Base-by-base conservation (phyloP, 306 rosid species). In the Arachis stenosperma region DNA sequence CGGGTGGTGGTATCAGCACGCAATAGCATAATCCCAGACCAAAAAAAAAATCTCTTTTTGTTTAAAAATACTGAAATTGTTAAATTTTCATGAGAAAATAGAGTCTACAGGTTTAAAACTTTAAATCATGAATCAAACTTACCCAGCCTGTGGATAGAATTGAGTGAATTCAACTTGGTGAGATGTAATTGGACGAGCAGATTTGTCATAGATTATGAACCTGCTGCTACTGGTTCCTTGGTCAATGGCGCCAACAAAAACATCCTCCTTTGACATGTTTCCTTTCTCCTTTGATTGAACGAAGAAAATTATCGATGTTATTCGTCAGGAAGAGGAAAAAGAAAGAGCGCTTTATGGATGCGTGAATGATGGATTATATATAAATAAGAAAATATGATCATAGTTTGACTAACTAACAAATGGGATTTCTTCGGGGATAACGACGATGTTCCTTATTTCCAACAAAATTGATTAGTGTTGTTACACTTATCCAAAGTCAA, bases 161-260 rank as follows among this genome's bases (percentile, higher is more conserved):
- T 94, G 98, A 60, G 94, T 91, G 90, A 94, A 91, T 80, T 94
- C 98, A 48, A 88, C 90, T 70, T 94, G 97, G 78, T 94, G 94
- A 67, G 88, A 82, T 70, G 91, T 96, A 29, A 94, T 41, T 0
- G 79, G 5, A 6, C 65, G 82, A 65, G 91, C 83, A 0, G 15
- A 55, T 0, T 33, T 75, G 13, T 94, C 93, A 17, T 94, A 94
- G 60, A 93, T 85, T 13, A 93, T 81, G 86, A 93, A 91, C 67
- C 97, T 89, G 74, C 87, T 88, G 41, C 98, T 93, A 50, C 89
- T 91, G 27, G 97, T 93, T 47, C 98, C 98, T 71, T 93, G 98
- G 44, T 93, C 97, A 62, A 93, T 81, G 11, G 98, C 81, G 1
- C 92, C 97, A 51, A 93, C 3, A n/a, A 64, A 93, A 22, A 79